Evolutionary conservation across 1,284 basidiomycete species (phyloP).

Genomic region (Marasmius fiardii): DNA sequence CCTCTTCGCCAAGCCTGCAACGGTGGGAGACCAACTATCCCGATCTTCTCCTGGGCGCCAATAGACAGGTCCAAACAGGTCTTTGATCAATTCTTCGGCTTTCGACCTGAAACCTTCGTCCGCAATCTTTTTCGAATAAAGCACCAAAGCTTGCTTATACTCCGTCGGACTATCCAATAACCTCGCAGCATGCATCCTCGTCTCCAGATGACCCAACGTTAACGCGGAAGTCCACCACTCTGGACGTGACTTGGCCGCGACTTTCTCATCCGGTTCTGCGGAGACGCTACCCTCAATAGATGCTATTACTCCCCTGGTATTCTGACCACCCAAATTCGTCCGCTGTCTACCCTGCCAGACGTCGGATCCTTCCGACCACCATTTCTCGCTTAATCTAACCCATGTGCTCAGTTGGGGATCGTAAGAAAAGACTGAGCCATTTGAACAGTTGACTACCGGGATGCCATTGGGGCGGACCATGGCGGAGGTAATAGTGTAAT

Average conservation of each 20-base stretch:
- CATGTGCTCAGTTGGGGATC: conserved; percentile 65
- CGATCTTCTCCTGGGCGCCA: conserved; percentile 58
- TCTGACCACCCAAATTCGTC: conserved; percentile 25
- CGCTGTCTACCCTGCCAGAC: conserved; percentile 74
- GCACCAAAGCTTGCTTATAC: conserved; percentile 70
- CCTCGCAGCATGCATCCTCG: conserved; percentile 67
- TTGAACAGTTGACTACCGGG: conserved; percentile 73
- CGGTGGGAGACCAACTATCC: conserved; percentile 67
- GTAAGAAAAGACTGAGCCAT: conserved; percentile 74
- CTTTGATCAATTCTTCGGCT: conserved; percentile 84
- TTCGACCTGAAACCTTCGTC: conserved; percentile 84
- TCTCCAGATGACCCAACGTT: conserved; percentile 84
- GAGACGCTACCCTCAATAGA: conserved; percentile 54
- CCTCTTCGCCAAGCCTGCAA: conserved; percentile 71
- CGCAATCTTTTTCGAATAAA: conserved; percentile 80
- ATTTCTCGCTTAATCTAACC: conserved; percentile 71
- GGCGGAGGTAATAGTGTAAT: conserved; percentile 54
- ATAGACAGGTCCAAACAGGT: conserved; percentile 85
- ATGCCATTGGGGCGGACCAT: conserved; percentile 74
- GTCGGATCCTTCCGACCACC: conserved; percentile 80
- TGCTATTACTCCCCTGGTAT: conserved; percentile 47
- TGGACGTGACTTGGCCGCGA: conserved; percentile 44
- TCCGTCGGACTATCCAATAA: conserved; percentile 78
- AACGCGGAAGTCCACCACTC: conserved; percentile 78
- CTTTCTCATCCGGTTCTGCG: conserved; percentile 34